These are phyloP conservation scores for Aspergillus puulaauensis DNA, from an alignment of 2,329 filamentous ascomycete genomes.

Conservation along the genomic window DNA sequence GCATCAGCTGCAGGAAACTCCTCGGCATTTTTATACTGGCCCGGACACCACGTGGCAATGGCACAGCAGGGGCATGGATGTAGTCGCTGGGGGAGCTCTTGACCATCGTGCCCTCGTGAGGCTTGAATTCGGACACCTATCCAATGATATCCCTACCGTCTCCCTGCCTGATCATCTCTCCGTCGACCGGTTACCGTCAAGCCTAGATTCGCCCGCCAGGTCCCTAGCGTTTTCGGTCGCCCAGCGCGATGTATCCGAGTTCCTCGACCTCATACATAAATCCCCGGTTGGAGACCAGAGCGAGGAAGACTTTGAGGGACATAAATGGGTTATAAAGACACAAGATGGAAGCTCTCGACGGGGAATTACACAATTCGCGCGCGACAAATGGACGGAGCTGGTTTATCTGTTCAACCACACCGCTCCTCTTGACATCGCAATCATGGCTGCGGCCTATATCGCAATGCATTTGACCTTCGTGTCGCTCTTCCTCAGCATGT, in stretches of 20 bases:
- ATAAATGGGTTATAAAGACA: neutral
- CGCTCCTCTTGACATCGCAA: constrained; percentile 92
- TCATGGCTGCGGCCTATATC: constrained; percentile 94
- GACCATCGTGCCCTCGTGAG: neutral
- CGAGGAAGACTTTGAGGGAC: too few relatives aligned
- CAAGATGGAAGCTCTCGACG: neutral
- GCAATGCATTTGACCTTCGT: constrained; percentile 98
- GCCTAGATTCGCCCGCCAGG: neutral
- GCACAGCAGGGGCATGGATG: neutral
- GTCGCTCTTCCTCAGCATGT: constrained; percentile 95
- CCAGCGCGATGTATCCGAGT: neutral
- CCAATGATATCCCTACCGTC: neutral
- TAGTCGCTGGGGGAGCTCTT: neutral
- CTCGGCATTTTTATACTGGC: neutral
- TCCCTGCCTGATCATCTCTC: neutral
- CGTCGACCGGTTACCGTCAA: neutral
- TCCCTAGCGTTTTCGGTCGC: neutral
- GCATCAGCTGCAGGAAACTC: neutral
- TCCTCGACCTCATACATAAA: neutral
- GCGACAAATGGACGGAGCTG: neutral
- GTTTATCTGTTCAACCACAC: constrained; percentile 63
- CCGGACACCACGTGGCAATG: neutral
- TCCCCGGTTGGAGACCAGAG: neutral
- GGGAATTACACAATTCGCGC: neutral
- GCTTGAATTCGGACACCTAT: neutral